Evolutionary conservation across 208 protist genomes (phyloP).

Genomic region (Trichomonas vaginalis): DNA sequence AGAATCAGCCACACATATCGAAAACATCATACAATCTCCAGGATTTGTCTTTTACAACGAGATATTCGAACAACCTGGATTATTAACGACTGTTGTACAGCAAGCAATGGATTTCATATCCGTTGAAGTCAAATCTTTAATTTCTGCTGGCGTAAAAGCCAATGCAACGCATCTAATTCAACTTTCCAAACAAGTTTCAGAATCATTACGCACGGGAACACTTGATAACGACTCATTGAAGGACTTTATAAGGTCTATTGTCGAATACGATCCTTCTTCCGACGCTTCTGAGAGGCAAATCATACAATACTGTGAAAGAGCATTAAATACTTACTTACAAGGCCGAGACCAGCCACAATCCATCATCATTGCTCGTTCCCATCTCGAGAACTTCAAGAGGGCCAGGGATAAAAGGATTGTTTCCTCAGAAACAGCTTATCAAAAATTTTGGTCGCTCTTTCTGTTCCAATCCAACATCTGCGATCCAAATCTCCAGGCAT

Average conservation of each 20-base stretch:
- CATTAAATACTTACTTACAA: neutral
- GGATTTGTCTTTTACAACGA: neutral
- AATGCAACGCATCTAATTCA: neutral
- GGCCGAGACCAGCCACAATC: neutral
- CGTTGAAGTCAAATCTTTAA: neutral
- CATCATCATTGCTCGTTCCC: neutral
- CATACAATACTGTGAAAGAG: neutral
- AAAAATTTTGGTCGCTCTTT: neutral
- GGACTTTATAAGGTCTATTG: neutral
- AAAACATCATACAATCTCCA: neutral
- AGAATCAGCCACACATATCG: neutral
- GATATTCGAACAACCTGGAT: neutral
- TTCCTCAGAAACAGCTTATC: neutral
- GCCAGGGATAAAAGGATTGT: neutral
- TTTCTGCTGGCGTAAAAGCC: neutral
- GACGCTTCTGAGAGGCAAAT: neutral
- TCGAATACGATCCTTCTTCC: neutral
- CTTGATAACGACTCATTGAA: neutral
- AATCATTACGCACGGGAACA: neutral
- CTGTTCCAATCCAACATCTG: neutral
- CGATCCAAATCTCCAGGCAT: neutral
- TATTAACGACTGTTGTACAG: neutral
- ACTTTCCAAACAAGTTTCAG: neutral
- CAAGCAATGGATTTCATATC: neutral
- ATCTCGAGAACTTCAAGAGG: neutral